These are phyloP conservation scores for Triangularia verruculosa DNA, from an alignment of 2,329 filamentous ascomycete genomes.

Conservation along the genomic window DNA sequence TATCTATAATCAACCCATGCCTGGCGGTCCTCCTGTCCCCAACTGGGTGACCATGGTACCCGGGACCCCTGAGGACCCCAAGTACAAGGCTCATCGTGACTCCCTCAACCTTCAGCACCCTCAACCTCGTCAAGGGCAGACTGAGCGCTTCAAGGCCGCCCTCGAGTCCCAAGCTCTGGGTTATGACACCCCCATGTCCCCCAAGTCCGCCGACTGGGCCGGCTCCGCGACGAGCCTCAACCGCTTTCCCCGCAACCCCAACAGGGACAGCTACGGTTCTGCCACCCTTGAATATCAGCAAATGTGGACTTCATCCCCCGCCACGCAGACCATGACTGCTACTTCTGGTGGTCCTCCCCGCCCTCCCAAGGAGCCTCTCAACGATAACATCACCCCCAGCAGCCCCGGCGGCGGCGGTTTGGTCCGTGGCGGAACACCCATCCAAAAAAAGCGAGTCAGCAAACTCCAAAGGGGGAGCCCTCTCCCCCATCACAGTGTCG, in stretches of 20 bases:
- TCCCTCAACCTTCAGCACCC: constrained; percentile 77
- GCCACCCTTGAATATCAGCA: constrained; percentile 37
- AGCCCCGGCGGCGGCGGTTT: constrained; percentile 25
- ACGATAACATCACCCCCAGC: constrained; percentile 26
- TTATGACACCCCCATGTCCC: constrained; percentile 60
- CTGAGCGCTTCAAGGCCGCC: constrained; percentile 69
- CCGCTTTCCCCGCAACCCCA: constrained; percentile 47
- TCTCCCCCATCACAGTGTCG: constrained; percentile 53
- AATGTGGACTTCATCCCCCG: constrained; percentile 46
- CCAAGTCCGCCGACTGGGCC: constrained; percentile 60
- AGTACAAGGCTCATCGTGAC: constrained; percentile 79
- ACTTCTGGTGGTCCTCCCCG: constrained; percentile 41
- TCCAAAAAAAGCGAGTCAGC: constrained; percentile 46
- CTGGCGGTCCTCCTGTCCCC: constrained; percentile 32
- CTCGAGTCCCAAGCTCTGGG: constrained; percentile 71
- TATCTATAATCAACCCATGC: constrained; percentile 34
- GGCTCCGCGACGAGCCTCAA: constrained; percentile 59
- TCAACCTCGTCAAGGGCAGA: constrained; percentile 71
- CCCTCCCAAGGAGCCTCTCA: constrained; percentile 62
- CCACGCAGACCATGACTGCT: constrained; percentile 31
- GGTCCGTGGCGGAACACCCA: constrained; percentile 36
- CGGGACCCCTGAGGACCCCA: constrained; percentile 61
- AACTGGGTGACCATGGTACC: constrained; percentile 37
- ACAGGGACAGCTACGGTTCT: constrained; percentile 49
- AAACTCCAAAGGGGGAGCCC: constrained; percentile 55